Evolutionary conservation across 2,329 filamentous ascomycete genomes (phyloP).

Genomic region (Botryotinia convoluta): DNA sequence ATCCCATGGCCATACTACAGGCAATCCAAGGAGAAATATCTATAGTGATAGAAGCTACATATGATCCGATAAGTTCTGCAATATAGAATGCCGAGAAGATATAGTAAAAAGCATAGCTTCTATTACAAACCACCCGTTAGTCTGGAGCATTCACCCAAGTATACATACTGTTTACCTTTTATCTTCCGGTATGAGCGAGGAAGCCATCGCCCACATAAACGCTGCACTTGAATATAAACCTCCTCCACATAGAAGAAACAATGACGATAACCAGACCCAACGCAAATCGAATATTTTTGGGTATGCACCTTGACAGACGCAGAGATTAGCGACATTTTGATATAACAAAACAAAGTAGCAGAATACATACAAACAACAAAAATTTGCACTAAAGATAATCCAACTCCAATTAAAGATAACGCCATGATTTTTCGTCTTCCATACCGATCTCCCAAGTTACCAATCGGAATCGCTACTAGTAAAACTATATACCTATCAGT

Average conservation of each 20-base stretch:
- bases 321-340: too few species aligned
- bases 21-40: slow-evolving; percentile 38
- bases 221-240: slow-evolving; percentile 35
- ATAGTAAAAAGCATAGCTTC: slow-evolving; percentile 37
- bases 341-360: too few species aligned
- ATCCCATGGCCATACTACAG: slow-evolving; percentile 31
- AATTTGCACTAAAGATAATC: slow-evolving; percentile 29
- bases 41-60: slow-evolving; percentile 32
- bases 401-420: slow-evolving; percentile 32
- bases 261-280: slow-evolving; percentile 36
- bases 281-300: slow-evolving; percentile 31
- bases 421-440: slow-evolving; percentile 34
- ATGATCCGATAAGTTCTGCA: slow-evolving; percentile 36
- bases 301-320: slow-evolving; percentile 30
- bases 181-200: slow-evolving; percentile 31
- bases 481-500: slow-evolving; percentile 28
- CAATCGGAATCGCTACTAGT: slow-evolving; percentile 36
- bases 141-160: neutral
- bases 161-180: slow-evolving; percentile 26
- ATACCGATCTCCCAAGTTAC: slow-evolving; percentile 34
- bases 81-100: slow-evolving; percentile 38
- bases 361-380: slow-evolving; percentile 34
- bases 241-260: slow-evolving; percentile 35
- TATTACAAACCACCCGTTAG: slow-evolving; percentile 4
- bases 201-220: slow-evolving; percentile 39